Evolutionary conservation across 2,329 filamentous ascomycete species (phyloP).

Genomic region (Calonectria pseudoreteaudii): DNA sequence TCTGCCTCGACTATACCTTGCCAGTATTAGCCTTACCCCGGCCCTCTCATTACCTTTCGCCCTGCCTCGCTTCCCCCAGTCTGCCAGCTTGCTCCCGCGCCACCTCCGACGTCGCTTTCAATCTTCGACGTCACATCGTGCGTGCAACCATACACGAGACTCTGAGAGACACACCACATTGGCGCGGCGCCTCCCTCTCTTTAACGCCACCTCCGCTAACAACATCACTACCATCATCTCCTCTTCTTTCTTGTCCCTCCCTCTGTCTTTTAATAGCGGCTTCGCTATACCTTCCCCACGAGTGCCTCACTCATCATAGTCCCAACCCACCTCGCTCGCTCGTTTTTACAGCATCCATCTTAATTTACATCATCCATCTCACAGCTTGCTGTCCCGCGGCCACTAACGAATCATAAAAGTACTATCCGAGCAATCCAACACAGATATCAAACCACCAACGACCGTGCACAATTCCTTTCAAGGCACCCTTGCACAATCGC

Average conservation of each 20-base stretch:
- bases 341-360: neutral
- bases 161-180: conserved; percentile 19
- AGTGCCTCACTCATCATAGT: neutral
- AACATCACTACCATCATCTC: conserved; percentile 32
- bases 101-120: conserved; percentile 29
- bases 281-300: neutral
- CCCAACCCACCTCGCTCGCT: neutral
- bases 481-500: conserved; percentile 38
- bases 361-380: neutral
- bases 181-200: conserved; percentile 18
- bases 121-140: conserved; percentile 30
- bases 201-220: conserved; percentile 42
- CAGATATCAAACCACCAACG: conserved; percentile 37
- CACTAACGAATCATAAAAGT: conserved; percentile 21
- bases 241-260: neutral
- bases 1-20: conserved; percentile 30
- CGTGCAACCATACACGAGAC: conserved; percentile 29
- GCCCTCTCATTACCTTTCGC: conserved; percentile 14
- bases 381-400: neutral
- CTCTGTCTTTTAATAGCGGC: neutral
- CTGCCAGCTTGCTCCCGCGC: conserved; percentile 29
- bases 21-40: conserved; percentile 18
- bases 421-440: conserved; percentile 24
- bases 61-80: conserved; percentile 10
- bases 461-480: conserved; percentile 39